Evolutionary conservation across 1,284 basidiomycete species (phyloP).

Genomic region (Cutaneotrichosporon cavernicola): DNA sequence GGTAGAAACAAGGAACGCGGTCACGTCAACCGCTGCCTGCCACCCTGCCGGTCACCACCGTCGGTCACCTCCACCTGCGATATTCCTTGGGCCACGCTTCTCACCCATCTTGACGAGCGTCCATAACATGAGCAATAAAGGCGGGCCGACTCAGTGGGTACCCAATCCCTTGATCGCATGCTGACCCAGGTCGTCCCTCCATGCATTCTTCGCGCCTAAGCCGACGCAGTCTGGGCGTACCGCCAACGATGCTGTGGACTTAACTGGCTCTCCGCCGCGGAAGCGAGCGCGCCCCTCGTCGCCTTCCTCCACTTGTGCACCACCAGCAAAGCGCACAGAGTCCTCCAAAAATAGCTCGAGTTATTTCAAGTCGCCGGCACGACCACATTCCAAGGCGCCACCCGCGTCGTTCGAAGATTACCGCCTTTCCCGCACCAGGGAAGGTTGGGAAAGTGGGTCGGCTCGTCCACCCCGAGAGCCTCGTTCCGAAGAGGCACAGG

Average conservation of each 20-base stretch:
- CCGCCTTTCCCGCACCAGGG: slow-evolving; percentile 20
- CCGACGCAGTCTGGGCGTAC: slow-evolving; percentile 24
- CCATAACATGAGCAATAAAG: slow-evolving; percentile 13
- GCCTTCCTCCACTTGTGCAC: neutral
- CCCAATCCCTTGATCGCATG: neutral
- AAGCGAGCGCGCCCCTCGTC: slow-evolving; percentile 30
- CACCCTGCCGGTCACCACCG: neutral
- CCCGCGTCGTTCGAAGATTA: slow-evolving; percentile 24
- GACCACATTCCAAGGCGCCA: neutral
- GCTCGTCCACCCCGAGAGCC: neutral
- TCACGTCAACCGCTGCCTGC: slow-evolving; percentile 20
- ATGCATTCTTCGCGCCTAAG: slow-evolving; percentile 51
- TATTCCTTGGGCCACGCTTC: too few species aligned
- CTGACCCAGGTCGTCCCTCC: slow-evolving; percentile 39
- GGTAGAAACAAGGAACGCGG: slow-evolving; percentile 19
- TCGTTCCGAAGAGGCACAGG: slow-evolving; percentile 34
- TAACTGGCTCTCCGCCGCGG: slow-evolving; percentile 31
- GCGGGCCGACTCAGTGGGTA: slow-evolving; percentile 18
- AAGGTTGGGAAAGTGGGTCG: neutral
- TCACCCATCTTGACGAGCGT: neutral
- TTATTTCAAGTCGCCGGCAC: slow-evolving; percentile 1
- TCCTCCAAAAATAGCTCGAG: neutral
- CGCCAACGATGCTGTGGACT: slow-evolving; percentile 33
- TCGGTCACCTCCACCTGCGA: too few species aligned
- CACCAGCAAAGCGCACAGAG: neutral